Base-by-base conservation (phyloP, 441 rosid genomes). In the Dalechampia spathulata region DNA sequence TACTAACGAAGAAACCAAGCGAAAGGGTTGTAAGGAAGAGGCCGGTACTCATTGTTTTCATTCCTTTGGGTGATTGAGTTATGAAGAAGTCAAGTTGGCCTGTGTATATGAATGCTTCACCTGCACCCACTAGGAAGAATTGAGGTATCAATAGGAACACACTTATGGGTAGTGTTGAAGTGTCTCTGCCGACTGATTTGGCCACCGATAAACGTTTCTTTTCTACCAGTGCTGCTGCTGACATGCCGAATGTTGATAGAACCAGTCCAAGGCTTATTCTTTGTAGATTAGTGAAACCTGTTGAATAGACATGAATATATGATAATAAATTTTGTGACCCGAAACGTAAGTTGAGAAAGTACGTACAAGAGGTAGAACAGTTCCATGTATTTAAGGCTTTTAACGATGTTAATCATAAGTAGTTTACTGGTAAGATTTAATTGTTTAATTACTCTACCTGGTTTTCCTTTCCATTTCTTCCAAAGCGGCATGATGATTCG, bases 61-160 rank as follows among this genome's bases (percentile, higher is more conserved):
- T 87, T 61, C 95, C 88, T 72, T 85, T 83, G 1, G 96, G 96
- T 2, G 92, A 90, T 42, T 83, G 80, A 7, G 95, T 90, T 54
- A 90, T 82, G 87, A 90, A 90, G 92, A 90, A 81, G 70, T 87
- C 95, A 19, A 87, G 95, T 72, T 90, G 96, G 55, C 98, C 98
- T 0, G 88, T 80, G 88, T 90, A 90, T 54, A 85, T 79, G 67
- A 91, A 82, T 0, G 90, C 96, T 73, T 91, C 98, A 4, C 95
- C 98, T 7, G 95, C 34, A 55, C 96, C 98, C 11, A 87, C 83
- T 36, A 90, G 52, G 69, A 87, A 73, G 70, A 85, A 91, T 49
- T 85, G 95, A 15, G 98, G 96, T 62, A 87, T 76, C 60, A 87
- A 55, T 21, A 80, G 49, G 81, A 87, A 90, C 1, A 83, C 95